phyloP scores from a whole-genome alignment of 192 early-diverging fungal genomes.

The Backusella morwellensis region DNA sequence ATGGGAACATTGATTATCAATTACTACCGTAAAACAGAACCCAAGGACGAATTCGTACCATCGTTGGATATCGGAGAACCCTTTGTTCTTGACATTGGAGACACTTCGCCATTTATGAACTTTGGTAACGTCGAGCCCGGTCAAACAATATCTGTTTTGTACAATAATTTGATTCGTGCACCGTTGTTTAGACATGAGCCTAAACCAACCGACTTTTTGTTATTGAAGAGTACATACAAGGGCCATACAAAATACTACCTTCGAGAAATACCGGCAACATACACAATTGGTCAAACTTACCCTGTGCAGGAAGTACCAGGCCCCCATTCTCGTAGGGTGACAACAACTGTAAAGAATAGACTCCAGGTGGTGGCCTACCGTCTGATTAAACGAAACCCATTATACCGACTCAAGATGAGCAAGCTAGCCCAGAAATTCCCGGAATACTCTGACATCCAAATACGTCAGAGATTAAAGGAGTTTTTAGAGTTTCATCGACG shows the following conservation, averaged over 20 bases:
- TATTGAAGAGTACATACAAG: slow-evolving; percentile 77
- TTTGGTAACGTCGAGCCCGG: slow-evolving; percentile 96
- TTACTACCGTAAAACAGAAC: slow-evolving; percentile 90
- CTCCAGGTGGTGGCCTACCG: slow-evolving; percentile 89
- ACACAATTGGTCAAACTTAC: slow-evolving; percentile 89
- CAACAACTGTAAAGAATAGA: slow-evolving; percentile 79
- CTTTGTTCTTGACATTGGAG: slow-evolving; percentile 82
- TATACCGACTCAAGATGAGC: slow-evolving; percentile 69
- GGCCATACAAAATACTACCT: slow-evolving; percentile 83
- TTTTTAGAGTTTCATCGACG: slow-evolving; percentile 88
- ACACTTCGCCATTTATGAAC: slow-evolving; percentile 89
- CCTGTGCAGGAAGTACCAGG: slow-evolving; percentile 93
- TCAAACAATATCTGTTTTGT: slow-evolving; percentile 81
- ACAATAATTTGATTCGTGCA: slow-evolving; percentile 94
- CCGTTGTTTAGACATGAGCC: slow-evolving; percentile 81
- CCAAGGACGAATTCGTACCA: slow-evolving; percentile 77
- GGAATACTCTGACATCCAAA: slow-evolving; percentile 80
- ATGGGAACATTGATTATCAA: slow-evolving; percentile 95
- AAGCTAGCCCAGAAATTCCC: slow-evolving; percentile 82
- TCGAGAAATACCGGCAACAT: slow-evolving; percentile 79
- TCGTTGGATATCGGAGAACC: slow-evolving; percentile 81
- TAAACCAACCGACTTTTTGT: slow-evolving; percentile 78
- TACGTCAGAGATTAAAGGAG: slow-evolving; percentile 94
- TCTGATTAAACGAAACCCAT: slow-evolving; percentile 80
- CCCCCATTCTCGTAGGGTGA: slow-evolving; percentile 92